Base-by-base conservation (phyloP, 169 alveolate species). In the Plasmodium reichenowi region DNA sequence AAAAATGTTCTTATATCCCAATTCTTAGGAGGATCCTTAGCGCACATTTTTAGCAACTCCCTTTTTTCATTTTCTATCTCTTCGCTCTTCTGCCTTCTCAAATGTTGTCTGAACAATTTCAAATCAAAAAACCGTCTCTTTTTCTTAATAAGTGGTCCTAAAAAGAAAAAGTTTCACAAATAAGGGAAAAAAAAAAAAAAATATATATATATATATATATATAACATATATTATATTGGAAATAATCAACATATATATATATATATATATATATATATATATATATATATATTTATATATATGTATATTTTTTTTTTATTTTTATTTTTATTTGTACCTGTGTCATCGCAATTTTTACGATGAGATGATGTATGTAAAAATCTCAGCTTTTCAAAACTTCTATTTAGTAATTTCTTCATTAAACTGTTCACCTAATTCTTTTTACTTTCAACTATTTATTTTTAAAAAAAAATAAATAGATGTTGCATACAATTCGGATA, bases 1-100 rank as follows among this genome's bases (percentile, higher is more conserved):
- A 96, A 92, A 75, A 96, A 96, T n/a, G 91, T 95, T 72, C 63
- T 58, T 2, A 96, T 73, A 24, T 80, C 92, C 98, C 98, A 96
- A 10, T 96, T 96, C 47, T 92, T 97, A 45, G 96, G 96, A 10
- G 96, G 93, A 17, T 89, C 93, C 58, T 91, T 93, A 67, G 96
- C 95, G 66, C 94, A 93, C 20, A 93, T 88, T 72, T 88, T 83
- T 62, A 94, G 88, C 32, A 94, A 68, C 24, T 78, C 93, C 62
- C 94, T 45, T 58, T 94, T 94, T 54, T 94, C 96, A 17, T 58
- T 88, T 83, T 94, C 96, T 4, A 94, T 93, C 29, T 94, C 95
- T 78, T 86, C 89, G 13, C 93, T 93, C 88, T 94, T 94, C 52
- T 92, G 95, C 68, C 94, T 93, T 66, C 93, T 72, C 54, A 94